Conservation (phyloP, 2,329 filamentous ascomycete genomes). For the Pseudogymnoascus destructans region DNA sequence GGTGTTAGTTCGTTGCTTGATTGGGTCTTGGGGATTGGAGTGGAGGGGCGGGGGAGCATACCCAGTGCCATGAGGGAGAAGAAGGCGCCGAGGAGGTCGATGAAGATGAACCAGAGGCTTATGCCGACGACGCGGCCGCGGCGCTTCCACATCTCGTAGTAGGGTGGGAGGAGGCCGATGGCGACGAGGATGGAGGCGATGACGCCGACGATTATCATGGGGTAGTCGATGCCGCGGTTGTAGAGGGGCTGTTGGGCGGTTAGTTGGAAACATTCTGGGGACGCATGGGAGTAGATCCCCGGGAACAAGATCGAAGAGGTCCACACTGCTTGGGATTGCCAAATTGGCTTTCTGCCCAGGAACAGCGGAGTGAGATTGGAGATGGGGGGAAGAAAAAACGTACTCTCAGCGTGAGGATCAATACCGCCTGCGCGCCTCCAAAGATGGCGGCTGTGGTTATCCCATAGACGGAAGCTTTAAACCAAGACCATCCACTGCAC, state of each 20-base stretch:
- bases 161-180: slow-evolving; percentile 44
- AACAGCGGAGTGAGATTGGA: not conserved
- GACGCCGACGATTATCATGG: slow-evolving; percentile 43
- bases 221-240: slow-evolving; percentile 37
- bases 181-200: slow-evolving; percentile 44
- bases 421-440: slow-evolving; percentile 39
- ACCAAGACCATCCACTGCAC: slow-evolving; percentile 32
- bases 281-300: slow-evolving; percentile 6
- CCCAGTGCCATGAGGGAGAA: slow-evolving; percentile 51
- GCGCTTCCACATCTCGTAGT: slow-evolving; percentile 48
- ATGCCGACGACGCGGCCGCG: slow-evolving; percentile 48
- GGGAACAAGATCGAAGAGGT: not conserved
- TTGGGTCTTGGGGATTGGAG: not conserved
- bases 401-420: slow-evolving; percentile 45
- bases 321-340: not conserved
- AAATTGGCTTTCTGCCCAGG: slow-evolving; percentile 10
- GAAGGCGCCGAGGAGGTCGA: slow-evolving; percentile 48
- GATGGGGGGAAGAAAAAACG: slow-evolving; percentile 13
- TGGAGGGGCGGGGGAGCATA: slow-evolving; percentile 22
- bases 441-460: slow-evolving; percentile 32
- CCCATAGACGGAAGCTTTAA: slow-evolving; percentile 34
- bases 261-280: not conserved
- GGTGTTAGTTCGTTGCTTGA: slow-evolving; percentile 4
- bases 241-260: slow-evolving; percentile 36
- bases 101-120: slow-evolving; percentile 42